Conservation (phyloP, 2,329 filamentous ascomycete species). For the Ascochyta clinopodiicola region DNA sequence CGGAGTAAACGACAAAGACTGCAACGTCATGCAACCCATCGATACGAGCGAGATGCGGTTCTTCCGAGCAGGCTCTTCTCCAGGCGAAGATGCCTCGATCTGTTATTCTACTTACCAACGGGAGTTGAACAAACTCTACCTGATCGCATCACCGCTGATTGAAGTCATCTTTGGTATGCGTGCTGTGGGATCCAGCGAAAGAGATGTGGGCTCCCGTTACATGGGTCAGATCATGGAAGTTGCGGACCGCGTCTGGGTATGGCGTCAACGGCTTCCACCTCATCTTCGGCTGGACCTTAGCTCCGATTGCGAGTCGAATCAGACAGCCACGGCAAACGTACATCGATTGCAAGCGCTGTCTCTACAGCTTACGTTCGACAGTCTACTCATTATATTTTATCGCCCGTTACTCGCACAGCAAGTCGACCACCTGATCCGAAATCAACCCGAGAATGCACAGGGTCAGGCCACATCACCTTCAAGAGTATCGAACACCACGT, state of each 20-base stretch:
- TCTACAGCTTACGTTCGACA: constrained; percentile 54
- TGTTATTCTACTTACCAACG: constrained; percentile 25
- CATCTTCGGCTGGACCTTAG: constrained; percentile 29
- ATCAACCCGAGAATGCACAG: constrained; percentile 14
- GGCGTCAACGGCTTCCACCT: constrained; percentile 32
- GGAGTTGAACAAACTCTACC: constrained; percentile 39
- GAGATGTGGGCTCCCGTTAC: background rate
- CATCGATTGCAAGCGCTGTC: constrained; percentile 50
- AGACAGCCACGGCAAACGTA: constrained; percentile 18
- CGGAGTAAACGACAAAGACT: constrained; percentile 53
- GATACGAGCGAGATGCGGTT: constrained; percentile 43
- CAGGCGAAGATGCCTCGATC: constrained; percentile 1
- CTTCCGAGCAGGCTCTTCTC: constrained; percentile 21
- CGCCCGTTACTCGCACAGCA: constrained; percentile 52
- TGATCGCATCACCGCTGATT: constrained; percentile 40
- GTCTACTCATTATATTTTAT: constrained; percentile 52
- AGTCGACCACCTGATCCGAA: constrained; percentile 37
- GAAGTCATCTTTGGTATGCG: constrained; percentile 35
- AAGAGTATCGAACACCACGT: constrained; percentile 1
- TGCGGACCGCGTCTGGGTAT: constrained; percentile 28
- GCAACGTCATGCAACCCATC: constrained; percentile 45
- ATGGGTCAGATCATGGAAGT: constrained; percentile 26
- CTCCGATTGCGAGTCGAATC: constrained; percentile 23
- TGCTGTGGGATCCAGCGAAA: constrained; percentile 11
- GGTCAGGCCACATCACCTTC: constrained; percentile 8